Evolutionary conservation across 805 yeast genomes (phyloP).

Genomic region (Yamadazyma olivae): DNA sequence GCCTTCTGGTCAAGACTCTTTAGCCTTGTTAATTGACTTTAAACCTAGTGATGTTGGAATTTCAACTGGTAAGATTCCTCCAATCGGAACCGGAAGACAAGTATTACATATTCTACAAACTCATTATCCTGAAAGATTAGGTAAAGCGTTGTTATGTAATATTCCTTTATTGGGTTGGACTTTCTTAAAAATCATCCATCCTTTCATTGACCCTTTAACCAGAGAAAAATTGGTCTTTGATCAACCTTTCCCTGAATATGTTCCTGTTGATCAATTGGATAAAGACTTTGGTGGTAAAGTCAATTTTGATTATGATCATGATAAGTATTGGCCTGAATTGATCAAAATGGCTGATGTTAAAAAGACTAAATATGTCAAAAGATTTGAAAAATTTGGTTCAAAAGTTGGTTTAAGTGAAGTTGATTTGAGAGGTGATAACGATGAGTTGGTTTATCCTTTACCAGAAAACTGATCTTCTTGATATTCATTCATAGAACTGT

Average conservation of each 20-base stretch:
- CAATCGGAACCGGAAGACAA: conserved; percentile 83
- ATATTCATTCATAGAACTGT: no score
- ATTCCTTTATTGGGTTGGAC: conserved; percentile 95
- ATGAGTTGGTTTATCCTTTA: conserved; percentile 25
- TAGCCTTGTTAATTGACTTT: conserved; percentile 90
- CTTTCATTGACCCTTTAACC: conserved; percentile 94
- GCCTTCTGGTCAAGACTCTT: conserved; percentile 95
- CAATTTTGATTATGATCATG: conserved; percentile 81
- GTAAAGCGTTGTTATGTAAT: conserved; percentile 86
- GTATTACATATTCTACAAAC: conserved; percentile 92
- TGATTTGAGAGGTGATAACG: conserved; percentile 58
- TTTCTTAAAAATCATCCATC: conserved; percentile 84
- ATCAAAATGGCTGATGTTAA: conserved; percentile 56
- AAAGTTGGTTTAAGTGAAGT: conserved; percentile 73
- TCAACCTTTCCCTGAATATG: conserved; percentile 81
- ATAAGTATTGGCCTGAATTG: conserved; percentile 74
- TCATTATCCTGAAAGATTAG: conserved; percentile 96
- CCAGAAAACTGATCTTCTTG: conserved; percentile 4
- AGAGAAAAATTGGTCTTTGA: conserved; percentile 90
- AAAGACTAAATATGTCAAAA: conserved; percentile 58
- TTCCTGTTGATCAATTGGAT: conserved; percentile 79
- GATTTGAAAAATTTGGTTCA: conserved; percentile 71
- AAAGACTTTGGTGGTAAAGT: conserved; percentile 80
- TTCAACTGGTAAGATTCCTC: conserved; percentile 74
- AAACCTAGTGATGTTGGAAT: conserved; percentile 69